phyloP scores from a whole-genome alignment of 2,329 filamentous ascomycete species.

The Epichloe scottii region DNA sequence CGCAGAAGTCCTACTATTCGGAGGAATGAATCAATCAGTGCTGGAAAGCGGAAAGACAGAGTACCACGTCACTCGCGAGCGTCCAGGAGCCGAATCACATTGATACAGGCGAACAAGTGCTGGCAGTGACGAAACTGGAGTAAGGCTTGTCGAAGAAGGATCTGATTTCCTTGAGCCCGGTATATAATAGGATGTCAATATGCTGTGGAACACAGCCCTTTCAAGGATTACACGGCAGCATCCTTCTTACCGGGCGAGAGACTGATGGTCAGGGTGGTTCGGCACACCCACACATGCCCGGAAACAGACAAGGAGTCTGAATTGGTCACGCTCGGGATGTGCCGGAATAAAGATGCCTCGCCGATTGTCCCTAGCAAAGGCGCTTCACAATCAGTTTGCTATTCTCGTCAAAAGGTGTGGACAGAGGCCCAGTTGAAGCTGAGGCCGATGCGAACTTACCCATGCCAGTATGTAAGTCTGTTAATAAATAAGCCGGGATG shows the following conservation, averaged over 20 bases:
- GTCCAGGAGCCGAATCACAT: background rate
- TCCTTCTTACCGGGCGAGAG: background rate
- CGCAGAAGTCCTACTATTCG: too few relatives aligned
- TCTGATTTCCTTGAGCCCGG: background rate
- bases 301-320: background rate
- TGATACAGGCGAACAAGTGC: background rate
- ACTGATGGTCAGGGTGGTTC: background rate
- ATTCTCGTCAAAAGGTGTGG: background rate
- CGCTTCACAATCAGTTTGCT: background rate
- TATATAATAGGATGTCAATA: background rate
- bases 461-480: background rate
- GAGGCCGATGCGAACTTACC: background rate
- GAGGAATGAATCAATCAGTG: too few relatives aligned
- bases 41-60: background rate
- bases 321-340: background rate
- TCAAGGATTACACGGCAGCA: background rate
- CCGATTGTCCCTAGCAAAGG: background rate
- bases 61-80: background rate
- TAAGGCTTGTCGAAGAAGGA: background rate
- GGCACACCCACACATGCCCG: background rate
- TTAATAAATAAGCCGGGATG: background rate
- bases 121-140: background rate
- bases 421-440: background rate
- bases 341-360: background rate
- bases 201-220: background rate